Evolutionary conservation across 257 asterid species (phyloP), one percentile per base, ranked within the genome.

Genomic region (Jacaranda copaia): DNA sequence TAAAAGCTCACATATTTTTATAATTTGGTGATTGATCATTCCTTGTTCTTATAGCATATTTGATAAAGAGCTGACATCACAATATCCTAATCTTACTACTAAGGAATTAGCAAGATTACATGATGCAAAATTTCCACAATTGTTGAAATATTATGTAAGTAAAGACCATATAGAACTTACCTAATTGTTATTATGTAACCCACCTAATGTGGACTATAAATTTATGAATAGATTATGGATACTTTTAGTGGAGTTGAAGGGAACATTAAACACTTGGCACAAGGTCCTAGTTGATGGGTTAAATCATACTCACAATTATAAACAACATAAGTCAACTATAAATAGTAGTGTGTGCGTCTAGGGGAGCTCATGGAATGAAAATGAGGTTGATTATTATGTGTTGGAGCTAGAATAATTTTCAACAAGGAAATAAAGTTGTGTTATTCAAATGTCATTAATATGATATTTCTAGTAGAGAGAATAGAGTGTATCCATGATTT

Each of bases 391-490:
- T 36, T 61, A 73, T 6, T 61, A 63, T n/a, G 42, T 74, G 9
- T 15, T 38, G 45, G 73, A 51, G 15, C 18, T 36, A 12, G 43
- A 57, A 13, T 72, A 57, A 57, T 72, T 56, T 43, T 18, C n/a
- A 15, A 25, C 10, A 8, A 2, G 14, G 38, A 40, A 39, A 51
- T 12, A 8, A 5, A 1, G 32, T 64, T 1, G 2, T 52, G 1
- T 38, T 63, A 1, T 39, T 75, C 15, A 64, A 64, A 6, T 64
- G 60, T 60, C 57, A 73, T 25, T 14, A 46, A 63, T 51, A 32
- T 64, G 79, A 75, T 18, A 53, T 10, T 1, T 3, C 39, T 38
- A 15, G 40, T 3, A 40, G 39, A 4, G 62, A 32, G 8, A 5
- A 25, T 11, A 39, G 0, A 18, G 5, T 32, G 6, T 52, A 62